A percentile compares a stretch with the other conserved stretches of the same genome.
Evolutionary conservation across 1,139 yeast species (phyloP).

Genomic region (Taphrina communis): DNA sequence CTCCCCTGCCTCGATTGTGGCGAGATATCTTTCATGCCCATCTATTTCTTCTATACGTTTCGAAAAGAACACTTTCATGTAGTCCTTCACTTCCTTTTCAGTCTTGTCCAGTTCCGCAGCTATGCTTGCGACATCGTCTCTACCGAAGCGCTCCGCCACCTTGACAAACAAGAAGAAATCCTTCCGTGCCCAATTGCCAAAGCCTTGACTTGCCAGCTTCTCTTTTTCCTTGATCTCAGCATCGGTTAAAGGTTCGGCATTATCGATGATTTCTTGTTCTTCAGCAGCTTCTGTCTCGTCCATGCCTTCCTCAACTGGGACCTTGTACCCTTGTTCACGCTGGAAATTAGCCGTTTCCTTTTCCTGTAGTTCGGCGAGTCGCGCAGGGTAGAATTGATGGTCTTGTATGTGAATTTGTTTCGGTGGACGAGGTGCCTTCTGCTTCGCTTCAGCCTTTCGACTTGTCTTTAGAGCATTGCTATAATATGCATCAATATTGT

Average conservation of each 20-base stretch:
- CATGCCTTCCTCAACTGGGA: slow-evolving; percentile 58
- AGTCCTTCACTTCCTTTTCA: slow-evolving; percentile 69
- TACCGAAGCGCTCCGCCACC: slow-evolving; percentile 79
- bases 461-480: slow-evolving; percentile 68
- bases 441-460: slow-evolving; percentile 52
- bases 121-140: slow-evolving; percentile 65
- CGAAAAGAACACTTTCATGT: slow-evolving; percentile 76
- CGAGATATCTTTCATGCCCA: slow-evolving; percentile 81
- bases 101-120: slow-evolving; percentile 70
- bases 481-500: slow-evolving; percentile 85
- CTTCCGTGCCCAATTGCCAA: slow-evolving; percentile 80
- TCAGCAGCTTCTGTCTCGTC: slow-evolving; percentile 56
- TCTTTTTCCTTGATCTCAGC: slow-evolving; percentile 74
- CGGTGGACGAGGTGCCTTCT: slow-evolving; percentile 58
- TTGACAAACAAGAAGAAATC: slow-evolving; percentile 87
- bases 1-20: slow-evolving; percentile 90
- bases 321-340: slow-evolving; percentile 73
- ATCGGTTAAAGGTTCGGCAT: slow-evolving; percentile 73
- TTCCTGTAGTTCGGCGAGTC: slow-evolving; percentile 67
- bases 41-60: slow-evolving; percentile 68
- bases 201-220: slow-evolving; percentile 66
- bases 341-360: slow-evolving; percentile 80
- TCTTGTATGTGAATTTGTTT: slow-evolving; percentile 60
- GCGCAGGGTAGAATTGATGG: slow-evolving; percentile 83
- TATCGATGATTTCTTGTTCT: slow-evolving; percentile 70